These are phyloP conservation scores for Coffea canephora DNA, from an alignment of 257 asterid species.

Conservation along the genomic window DNA sequence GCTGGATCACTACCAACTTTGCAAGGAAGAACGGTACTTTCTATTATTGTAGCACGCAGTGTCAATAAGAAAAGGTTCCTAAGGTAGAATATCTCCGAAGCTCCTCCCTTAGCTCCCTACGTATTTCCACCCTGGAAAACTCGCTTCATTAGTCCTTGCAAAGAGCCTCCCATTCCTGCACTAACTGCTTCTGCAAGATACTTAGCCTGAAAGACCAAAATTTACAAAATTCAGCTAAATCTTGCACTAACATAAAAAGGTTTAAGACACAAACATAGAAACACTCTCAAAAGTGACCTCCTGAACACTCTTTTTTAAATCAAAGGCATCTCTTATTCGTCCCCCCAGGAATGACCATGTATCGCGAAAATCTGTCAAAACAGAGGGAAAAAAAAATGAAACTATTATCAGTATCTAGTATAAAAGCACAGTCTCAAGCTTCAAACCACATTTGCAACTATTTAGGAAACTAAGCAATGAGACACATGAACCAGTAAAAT, in stretches of 20 bases:
- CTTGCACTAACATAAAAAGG: not conserved
- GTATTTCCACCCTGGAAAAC: slow-evolving; percentile 44
- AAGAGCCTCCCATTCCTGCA: slow-evolving; percentile 83
- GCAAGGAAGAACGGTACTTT: not conserved
- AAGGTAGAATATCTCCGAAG: slow-evolving; percentile 2
- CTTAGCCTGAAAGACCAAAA: slow-evolving; percentile 53
- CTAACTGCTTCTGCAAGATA: slow-evolving; percentile 83
- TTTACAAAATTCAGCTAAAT: slow-evolving; percentile 17
- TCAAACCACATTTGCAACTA: not conserved
- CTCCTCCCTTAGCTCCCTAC: not conserved
- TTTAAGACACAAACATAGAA: slow-evolving; percentile 2
- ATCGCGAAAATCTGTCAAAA: slow-evolving; percentile 61
- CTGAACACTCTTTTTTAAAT: slow-evolving; percentile 66
- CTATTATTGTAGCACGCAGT: not conserved
- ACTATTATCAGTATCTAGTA: not conserved
- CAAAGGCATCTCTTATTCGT: slow-evolving; percentile 80
- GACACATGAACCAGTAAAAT: not conserved
- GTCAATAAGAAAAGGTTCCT: not conserved
- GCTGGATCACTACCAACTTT: not conserved
- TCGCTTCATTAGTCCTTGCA: slow-evolving; percentile 58
- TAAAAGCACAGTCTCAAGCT: not conserved
- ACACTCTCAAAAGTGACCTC: slow-evolving; percentile 51
- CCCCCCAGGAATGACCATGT: slow-evolving; percentile 85
- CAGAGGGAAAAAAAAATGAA: not conserved
- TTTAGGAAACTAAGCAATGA: not conserved